Conservation (phyloP, 108 stramenopile species). For the Nitzschia putrida region DNA sequence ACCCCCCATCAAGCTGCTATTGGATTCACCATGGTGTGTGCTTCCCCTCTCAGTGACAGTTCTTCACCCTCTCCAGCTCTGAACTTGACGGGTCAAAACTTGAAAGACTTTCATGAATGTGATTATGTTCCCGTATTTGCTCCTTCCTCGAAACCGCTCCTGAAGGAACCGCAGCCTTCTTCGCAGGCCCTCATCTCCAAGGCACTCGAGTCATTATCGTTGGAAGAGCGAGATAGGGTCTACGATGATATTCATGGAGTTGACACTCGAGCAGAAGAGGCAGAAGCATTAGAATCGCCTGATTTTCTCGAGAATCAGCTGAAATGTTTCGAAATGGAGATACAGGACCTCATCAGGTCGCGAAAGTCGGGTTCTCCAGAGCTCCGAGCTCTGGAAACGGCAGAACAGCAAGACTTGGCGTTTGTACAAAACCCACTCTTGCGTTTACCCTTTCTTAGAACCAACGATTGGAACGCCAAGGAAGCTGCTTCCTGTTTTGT, state of each 20-base stretch:
- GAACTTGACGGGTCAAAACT: no score
- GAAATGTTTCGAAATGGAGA: neutral
- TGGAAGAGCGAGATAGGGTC: conserved; percentile 24
- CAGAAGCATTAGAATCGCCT: neutral
- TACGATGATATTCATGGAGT: conserved; percentile 20
- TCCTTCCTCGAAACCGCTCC: no score
- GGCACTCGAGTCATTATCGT: conserved; percentile 5
- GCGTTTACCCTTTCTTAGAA: conserved; percentile 37
- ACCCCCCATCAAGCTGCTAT: no score
- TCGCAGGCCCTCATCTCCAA: neutral
- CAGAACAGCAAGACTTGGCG: conserved; percentile 4
- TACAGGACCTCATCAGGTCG: neutral
- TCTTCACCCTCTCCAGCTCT: no score
- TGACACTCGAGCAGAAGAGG: neutral
- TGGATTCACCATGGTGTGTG: no score
- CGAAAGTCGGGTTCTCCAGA: neutral
- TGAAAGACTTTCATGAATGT: no score
- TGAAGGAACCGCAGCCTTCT: no score
- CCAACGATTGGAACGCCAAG: conserved; percentile 31
- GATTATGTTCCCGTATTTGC: no score
- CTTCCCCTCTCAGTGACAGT: no score
- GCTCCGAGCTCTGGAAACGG: conserved; percentile 12
- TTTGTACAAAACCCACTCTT: conserved; percentile 31
- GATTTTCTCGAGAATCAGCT: neutral
- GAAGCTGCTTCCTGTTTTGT: conserved; percentile 39